Evolutionary conservation across 1,139 yeast genomes (phyloP).

Genomic region (Pichia sp.): DNA sequence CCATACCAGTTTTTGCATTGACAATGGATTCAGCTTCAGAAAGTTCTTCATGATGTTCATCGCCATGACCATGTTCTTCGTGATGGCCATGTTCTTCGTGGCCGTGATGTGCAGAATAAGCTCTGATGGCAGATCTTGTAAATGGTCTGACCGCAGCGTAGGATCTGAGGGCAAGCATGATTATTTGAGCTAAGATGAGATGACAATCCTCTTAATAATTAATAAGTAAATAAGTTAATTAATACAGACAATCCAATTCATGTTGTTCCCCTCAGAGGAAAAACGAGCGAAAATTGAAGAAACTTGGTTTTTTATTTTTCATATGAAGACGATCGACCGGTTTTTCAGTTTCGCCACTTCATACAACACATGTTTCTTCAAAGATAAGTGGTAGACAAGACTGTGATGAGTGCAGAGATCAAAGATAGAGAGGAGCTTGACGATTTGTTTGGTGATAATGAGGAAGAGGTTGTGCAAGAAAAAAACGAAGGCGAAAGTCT

Average conservation of each 20-base stretch:
- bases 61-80: slow-evolving; percentile 17
- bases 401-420: background rate
- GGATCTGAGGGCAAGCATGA: slow-evolving; percentile 9
- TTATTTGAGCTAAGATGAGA: background rate
- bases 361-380: background rate
- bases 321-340: background rate
- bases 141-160: background rate
- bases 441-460: slow-evolving; percentile 9
- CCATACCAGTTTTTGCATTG: slow-evolving; percentile 23
- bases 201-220: too few species aligned
- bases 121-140: slow-evolving; percentile 3
- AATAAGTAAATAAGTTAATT: too few species aligned
- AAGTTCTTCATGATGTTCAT: slow-evolving; percentile 18
- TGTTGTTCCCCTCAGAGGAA: background rate
- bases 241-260: background rate
- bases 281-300: background rate
- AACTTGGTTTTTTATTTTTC: too few species aligned
- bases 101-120: slow-evolving; percentile 13
- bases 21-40: slow-evolving; percentile 26
- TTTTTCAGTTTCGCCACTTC: background rate
- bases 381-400: background rate
- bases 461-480: slow-evolving; percentile 10
- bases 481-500: slow-evolving; percentile 2
- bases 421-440: slow-evolving; percentile 4
- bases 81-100: slow-evolving; percentile 13